Percentiles rank a stretch among this genome's conserved stretches.
Evolutionary conservation across 2,329 filamentous ascomycete genomes (phyloP).

Genomic region (Hymenoscyphus albidus): DNA sequence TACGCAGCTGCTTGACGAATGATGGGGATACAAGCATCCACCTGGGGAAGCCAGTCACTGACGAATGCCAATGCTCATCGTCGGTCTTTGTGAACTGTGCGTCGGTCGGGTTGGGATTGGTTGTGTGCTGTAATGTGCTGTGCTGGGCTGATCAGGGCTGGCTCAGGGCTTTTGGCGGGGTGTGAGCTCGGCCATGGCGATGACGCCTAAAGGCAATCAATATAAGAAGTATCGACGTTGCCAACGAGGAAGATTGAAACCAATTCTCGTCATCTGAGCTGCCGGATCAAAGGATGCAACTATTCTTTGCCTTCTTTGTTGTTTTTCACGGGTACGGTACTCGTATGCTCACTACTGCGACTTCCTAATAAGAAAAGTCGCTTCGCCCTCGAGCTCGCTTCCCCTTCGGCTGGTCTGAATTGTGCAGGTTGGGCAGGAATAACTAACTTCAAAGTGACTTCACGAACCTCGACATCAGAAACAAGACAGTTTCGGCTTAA

Average conservation of each 20-base stretch:
- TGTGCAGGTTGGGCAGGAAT: background rate
- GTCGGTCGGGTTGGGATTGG: too few relatives aligned
- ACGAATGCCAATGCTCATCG: background rate
- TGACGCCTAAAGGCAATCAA: constrained; percentile 1
- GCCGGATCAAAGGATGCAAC: constrained; percentile 8
- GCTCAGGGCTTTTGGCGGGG: background rate
- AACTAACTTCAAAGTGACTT: background rate
- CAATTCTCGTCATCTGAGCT: constrained; percentile 1
- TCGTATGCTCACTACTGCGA: background rate
- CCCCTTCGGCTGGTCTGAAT: background rate
- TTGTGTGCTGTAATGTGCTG: background rate
- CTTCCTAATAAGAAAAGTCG: background rate
- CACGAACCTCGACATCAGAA: background rate
- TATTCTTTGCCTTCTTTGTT: too few relatives aligned
- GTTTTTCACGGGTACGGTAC: background rate
- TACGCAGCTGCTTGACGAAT: background rate
- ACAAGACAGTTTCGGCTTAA: background rate
- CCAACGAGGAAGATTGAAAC: background rate
- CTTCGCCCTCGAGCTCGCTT: background rate
- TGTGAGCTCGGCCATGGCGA: background rate
- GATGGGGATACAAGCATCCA: background rate
- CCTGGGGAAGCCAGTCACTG: background rate
- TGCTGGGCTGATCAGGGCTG: too few relatives aligned
- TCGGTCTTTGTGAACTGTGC: background rate
- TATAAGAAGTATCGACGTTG: constrained; percentile 8